Conservation (phyloP, 257 asterid species). For the Solanum habrochaites region DNA sequence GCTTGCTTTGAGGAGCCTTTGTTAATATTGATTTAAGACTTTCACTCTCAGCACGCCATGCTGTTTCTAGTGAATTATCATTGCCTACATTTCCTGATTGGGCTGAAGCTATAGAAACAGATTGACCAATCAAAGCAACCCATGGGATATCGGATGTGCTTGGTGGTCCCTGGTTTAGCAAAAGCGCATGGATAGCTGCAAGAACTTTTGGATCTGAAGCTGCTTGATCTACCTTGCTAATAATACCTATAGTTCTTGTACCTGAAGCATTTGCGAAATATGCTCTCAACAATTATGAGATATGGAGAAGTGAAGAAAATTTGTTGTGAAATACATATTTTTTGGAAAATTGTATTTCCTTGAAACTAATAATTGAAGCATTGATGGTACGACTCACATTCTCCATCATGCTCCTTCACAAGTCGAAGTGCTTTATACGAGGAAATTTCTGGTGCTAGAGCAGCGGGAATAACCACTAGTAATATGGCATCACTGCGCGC, state of each 20-base stretch:
- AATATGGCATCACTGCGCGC: constrained; percentile 14
- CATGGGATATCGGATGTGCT: constrained; percentile 17
- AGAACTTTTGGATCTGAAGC: constrained; percentile 18
- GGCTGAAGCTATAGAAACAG: constrained; percentile 19
- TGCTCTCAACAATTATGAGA: background rate
- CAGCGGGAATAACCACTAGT: constrained; percentile 12
- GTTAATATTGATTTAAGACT: constrained; percentile 17
- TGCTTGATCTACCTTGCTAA: constrained; percentile 12
- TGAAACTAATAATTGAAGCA: background rate
- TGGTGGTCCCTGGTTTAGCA: constrained; percentile 15
- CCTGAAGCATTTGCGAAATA: background rate
- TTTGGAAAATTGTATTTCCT: background rate
- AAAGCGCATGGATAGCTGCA: constrained; percentile 12
- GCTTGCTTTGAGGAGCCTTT: constrained; percentile 20
- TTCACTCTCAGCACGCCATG: constrained; percentile 23
- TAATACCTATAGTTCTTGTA: constrained; percentile 12
- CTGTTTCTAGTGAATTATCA: constrained; percentile 18
- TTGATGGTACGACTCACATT: constrained; percentile 2
- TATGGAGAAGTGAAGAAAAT: background rate
- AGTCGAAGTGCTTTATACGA: constrained; percentile 9
- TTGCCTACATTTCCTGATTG: constrained; percentile 18
- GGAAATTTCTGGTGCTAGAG: constrained; percentile 13
- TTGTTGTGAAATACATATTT: background rate
- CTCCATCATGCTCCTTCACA: constrained; percentile 14
- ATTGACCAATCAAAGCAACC: constrained; percentile 20